Conservation (phyloP, 1,139 yeast species). For the Hansenula sp. region DNA sequence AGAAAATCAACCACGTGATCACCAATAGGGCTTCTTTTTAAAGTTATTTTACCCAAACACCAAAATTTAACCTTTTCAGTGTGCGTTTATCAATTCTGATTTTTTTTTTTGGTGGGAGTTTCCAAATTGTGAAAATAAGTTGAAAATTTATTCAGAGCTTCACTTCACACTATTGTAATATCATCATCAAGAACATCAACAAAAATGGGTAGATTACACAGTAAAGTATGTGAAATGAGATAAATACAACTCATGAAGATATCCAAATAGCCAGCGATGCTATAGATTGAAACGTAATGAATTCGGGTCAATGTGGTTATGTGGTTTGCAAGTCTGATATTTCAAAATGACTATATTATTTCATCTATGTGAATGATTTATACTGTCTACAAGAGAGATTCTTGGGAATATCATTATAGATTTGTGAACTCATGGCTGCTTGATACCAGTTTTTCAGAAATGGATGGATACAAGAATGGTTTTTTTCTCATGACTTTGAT, state of each 20-base stretch:
- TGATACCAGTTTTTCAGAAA: slow-evolving; percentile 23
- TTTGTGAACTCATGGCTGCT: slow-evolving; percentile 14
- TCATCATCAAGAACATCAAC: slow-evolving; percentile 30
- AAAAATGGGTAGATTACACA: slow-evolving; percentile 81
- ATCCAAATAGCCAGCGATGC: neutral
- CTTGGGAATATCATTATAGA: neutral
- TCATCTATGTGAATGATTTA: neutral
- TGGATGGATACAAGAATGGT: slow-evolving; percentile 7
- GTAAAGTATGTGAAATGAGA: slow-evolving; percentile 53
- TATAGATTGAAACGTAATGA: slow-evolving; percentile 19
- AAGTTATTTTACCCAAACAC: neutral
- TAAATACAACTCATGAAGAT: neutral
- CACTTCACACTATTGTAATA: neutral
- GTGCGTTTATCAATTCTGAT: neutral
- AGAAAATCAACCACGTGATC: neutral
- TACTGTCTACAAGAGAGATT: neutral
- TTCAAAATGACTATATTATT: neutral
- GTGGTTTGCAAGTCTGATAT: neutral
- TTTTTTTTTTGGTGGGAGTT: neutral
- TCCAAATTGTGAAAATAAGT: slow-evolving; percentile 2
- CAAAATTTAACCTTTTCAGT: neutral
- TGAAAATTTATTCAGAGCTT: slow-evolving; percentile 4
- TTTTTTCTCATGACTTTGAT: neutral
- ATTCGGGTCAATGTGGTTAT: slow-evolving; percentile 32
- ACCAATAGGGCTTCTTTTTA: neutral